A percentile compares a stretch with the other conserved stretches of the same genome.
Evolutionary conservation across 2,329 filamentous ascomycete genomes (phyloP).

Genomic region (Colletotrichum filicis): DNA sequence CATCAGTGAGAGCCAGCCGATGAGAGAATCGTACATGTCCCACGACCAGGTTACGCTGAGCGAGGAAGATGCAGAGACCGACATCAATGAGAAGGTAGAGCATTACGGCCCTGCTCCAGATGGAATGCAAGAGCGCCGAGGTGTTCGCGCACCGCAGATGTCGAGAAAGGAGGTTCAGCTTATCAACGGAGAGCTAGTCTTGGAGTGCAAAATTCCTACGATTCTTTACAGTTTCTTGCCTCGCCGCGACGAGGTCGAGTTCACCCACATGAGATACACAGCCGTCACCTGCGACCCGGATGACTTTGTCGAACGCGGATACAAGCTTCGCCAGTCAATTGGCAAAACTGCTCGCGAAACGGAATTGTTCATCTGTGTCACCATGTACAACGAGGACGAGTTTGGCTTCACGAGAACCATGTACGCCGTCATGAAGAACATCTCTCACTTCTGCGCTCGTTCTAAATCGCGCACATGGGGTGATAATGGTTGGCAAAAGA

Average conservation of each 20-base stretch:
- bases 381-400: conserved; percentile 99
- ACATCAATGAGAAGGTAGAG: conserved; percentile 69
- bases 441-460: conserved; percentile 93
- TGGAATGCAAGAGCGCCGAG: conserved; percentile 87
- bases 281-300: conserved; percentile 98
- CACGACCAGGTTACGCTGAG: conserved; percentile 66
- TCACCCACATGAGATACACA: conserved; percentile 98
- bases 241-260: conserved; percentile 91
- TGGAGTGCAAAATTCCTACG: conserved; percentile 99
- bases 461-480: conserved; percentile 96
- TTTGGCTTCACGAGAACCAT: conserved; percentile 97
- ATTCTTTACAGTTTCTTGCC: conserved; percentile 98
- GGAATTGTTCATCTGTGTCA: conserved; percentile 95
- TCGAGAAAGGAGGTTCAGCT: conserved; percentile 93
- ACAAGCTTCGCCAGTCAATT: conserved; percentile 92
- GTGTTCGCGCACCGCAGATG: conserved; percentile 88
- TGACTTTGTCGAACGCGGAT: conserved; percentile 88
- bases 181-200: conserved; percentile 96
- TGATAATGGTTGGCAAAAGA: conserved; percentile 98
- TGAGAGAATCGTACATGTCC: conserved; percentile 66
- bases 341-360: conserved; percentile 87
- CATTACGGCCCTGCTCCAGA: conserved; percentile 90
- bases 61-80: conserved; percentile 50
- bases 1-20: conserved; percentile 62
- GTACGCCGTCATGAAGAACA: conserved; percentile 99